Base-by-base conservation (phyloP, 2,329 filamentous ascomycete species). In the Fusarium algeriense region DNA sequence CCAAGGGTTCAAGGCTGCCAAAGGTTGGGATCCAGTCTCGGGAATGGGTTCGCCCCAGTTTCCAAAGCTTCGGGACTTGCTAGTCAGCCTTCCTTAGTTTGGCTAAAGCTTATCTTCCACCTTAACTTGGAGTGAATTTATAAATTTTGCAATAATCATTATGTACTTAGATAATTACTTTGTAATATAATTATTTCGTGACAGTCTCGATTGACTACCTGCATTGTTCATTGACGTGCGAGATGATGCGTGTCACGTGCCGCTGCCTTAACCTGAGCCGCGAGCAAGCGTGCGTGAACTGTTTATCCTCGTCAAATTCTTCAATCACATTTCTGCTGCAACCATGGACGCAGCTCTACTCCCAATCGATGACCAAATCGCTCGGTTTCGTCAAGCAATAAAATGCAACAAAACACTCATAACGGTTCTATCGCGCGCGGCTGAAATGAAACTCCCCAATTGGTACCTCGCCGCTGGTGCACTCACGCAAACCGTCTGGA, bases 401-500 rank as follows among this genome's bases (percentile, higher is more conserved):
- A 72, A 71, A 23, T 60, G 70, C 7, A 81, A 81, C 64, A 55
- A 58, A 10, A 80, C 78, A 4, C 75, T 81, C 2, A 35, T 76
- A 48, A 55, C 57, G 6, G 77, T 81, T 8, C 64, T 81, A 12
- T 48, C 67, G 14, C 76, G 77, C 12, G 75, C 77, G 4, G 60
- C 64, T 3, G 63, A 68, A 3, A 74, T 81, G 26, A 49, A 73
- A 19, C 67, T 80, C 12, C 78, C 79, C 2, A 78, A 79, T 53
- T 81, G 79, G 79, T 81, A 81, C 44, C 76, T 81, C n/a, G 80
- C 80, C 3, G 80, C 77, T 2, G 80, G 80, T 32, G 73, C 79
- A 23, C 61, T 81, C 44, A 81, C 80, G 3, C 81, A 82, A 34
- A 81, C 81, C 0, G 78, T 82, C n/a, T 81, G 81, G 81, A 82